Evolutionary conservation across 2,329 filamentous ascomycete genomes (phyloP).

Genomic region (Penicillium sp.): DNA sequence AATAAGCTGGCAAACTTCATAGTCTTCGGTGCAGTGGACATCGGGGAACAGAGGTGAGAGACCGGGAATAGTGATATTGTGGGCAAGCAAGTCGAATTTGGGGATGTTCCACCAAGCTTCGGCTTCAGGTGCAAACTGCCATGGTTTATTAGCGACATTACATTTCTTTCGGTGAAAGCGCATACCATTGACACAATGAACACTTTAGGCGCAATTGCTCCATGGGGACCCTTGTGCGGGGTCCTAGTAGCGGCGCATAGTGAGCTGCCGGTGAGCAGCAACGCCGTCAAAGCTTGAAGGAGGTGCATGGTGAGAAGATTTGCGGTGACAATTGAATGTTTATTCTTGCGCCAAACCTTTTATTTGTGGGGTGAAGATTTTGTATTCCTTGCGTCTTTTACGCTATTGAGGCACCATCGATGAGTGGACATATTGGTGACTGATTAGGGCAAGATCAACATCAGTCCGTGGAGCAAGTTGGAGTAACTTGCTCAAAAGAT

Average conservation of each 20-base stretch:
- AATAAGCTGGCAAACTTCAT: slow-evolving; percentile 65
- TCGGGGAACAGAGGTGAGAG: slow-evolving; percentile 64
- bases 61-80: slow-evolving; percentile 59
- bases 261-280: slow-evolving; percentile 16
- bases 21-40: slow-evolving; percentile 61
- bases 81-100: slow-evolving; percentile 56
- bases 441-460: not conserved
- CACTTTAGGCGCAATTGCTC: slow-evolving; percentile 39
- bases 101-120: slow-evolving; percentile 59
- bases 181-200: slow-evolving; percentile 45
- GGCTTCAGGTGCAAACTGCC: slow-evolving; percentile 61
- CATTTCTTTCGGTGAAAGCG: not conserved
- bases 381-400: not conserved
- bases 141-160: not conserved
- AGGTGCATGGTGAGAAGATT: slow-evolving; percentile 10
- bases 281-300: slow-evolving; percentile 6
- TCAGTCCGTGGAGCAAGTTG: not conserved
- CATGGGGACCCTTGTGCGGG: not conserved
- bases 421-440: not conserved
- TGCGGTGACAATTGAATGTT: not conserved
- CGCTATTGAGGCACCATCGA: not conserved
- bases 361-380: slow-evolving; percentile 1
- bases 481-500: not conserved
- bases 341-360: not conserved
- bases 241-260: slow-evolving; percentile 8